Base-by-base conservation (phyloP, 495 filamentous ascomycete genomes). In the Daldinia decipiens region DNA sequence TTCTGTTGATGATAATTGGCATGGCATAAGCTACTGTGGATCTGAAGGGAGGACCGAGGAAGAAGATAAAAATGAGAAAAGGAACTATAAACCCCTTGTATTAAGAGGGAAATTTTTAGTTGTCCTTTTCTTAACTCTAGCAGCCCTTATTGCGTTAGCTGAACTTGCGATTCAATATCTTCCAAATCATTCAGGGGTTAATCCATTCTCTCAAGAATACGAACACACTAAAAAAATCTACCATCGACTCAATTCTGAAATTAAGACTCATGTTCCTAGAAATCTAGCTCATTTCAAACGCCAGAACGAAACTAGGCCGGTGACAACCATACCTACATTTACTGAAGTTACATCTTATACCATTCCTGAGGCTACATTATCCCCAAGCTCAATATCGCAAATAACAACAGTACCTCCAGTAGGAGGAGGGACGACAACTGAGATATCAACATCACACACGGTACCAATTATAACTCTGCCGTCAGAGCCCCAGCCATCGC, bases 161-260 rank as follows among this genome's bases (percentile, higher is more conserved):
- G 69, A 69, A 58, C 29, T 77, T 29, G 61, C 70, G 1, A 67
- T 75, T 52, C 70, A 68, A 51, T 57, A 71, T 40, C 70, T 77
- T 2, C 75, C 75, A 26, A 40, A 71, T 32, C 57, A 47, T 4
- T 67, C 67, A 26, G 60, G 50, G 8, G 47, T 52, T 29, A 21
- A 54, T 8, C 21, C 38, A 6, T 26, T 40, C 17, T 58, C 71
- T 59, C 34, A 67, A 39, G 24, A 15, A 9, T 38, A 54, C 27
- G 51, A 68, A 11, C 72, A 63, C 21, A 50, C 43, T 6, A 61
- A 60, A 9, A 65, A 65, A 45, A 62, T 73, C 31, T 51, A 57
- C 9, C 56, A 40, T 21, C 63, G 69, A 34, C 65, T 69, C 9
- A 12, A 43, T 12, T 26, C 38, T 47, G 15, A 8, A 8, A 8